phyloP scores from a whole-genome alignment of 2,329 filamentous ascomycete species.

The Claviceps quebecensis region DNA sequence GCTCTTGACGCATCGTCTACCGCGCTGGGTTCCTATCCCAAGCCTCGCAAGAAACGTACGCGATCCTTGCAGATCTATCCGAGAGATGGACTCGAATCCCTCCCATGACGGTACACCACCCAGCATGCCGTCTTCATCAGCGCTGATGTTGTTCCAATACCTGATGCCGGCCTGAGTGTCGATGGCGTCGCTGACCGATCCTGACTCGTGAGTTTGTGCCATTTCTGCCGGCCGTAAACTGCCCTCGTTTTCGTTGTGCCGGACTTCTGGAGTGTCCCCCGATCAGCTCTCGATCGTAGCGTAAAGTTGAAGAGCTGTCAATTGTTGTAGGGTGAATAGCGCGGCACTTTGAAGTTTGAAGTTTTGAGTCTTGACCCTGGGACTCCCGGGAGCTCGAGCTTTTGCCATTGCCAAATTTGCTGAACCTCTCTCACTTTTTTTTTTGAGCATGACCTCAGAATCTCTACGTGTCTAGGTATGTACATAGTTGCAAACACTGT shows the following conservation, averaged over 20 bases:
- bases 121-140: conserved; percentile 57
- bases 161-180: not conserved
- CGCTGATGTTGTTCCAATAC: conserved; percentile 34
- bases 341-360: no score
- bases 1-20: conserved; percentile 15
- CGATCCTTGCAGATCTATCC: conserved; percentile 56
- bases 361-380: no score
- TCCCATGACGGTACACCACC: conserved; percentile 42
- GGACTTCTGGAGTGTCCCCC: no score
- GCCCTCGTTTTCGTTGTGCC: not conserved
- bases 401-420: no score
- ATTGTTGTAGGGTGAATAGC: no score
- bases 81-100: conserved; percentile 29
- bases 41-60: conserved; percentile 56
- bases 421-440: no score
- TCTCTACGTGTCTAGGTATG: no score
- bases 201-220: not conserved
- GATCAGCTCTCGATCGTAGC: no score
- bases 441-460: no score
- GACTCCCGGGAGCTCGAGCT: no score
- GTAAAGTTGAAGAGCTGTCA: no score
- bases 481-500: no score
- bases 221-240: not conserved
- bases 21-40: conserved; percentile 26
- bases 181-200: conserved; percentile 1